Evolutionary conservation across 495 filamentous ascomycete genomes (phyloP).

Genomic region (Staphylotrichum longicolle): DNA sequence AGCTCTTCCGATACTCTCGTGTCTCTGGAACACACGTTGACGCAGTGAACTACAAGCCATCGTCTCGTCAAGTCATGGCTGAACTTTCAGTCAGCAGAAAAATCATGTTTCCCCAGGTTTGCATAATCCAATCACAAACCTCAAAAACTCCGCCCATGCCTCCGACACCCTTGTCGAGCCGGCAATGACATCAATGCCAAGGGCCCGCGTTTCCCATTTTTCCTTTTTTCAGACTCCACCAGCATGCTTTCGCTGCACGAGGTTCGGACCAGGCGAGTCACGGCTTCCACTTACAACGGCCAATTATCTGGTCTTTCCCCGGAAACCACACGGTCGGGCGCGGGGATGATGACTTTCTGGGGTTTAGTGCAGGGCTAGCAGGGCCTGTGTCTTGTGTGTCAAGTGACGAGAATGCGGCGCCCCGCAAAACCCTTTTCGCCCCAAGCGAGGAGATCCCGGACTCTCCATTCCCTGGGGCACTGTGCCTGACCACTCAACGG

Average conservation of each 20-base stretch:
- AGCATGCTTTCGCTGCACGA: neutral
- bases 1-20: no score
- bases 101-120: neutral
- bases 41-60: no score
- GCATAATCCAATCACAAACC: neutral
- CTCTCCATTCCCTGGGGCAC: neutral
- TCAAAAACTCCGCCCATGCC: constrained; percentile 5
- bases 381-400: neutral
- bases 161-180: constrained; percentile 8
- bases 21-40: no score
- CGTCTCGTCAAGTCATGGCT: no score
- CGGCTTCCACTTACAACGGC: neutral
- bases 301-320: neutral
- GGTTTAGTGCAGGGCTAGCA: neutral
- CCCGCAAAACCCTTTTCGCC: neutral
- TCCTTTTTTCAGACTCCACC: neutral
- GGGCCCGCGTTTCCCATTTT: neutral
- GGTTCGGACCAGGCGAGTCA: neutral
- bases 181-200: constrained; percentile 18
- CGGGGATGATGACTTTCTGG: neutral
- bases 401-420: neutral
- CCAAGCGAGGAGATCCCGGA: neutral
- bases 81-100: no score
- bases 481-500: neutral
- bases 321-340: neutral